These are phyloP conservation scores for Przewalskia tangutica DNA, from an alignment of 257 asterid species.

Conservation along the genomic window DNA sequence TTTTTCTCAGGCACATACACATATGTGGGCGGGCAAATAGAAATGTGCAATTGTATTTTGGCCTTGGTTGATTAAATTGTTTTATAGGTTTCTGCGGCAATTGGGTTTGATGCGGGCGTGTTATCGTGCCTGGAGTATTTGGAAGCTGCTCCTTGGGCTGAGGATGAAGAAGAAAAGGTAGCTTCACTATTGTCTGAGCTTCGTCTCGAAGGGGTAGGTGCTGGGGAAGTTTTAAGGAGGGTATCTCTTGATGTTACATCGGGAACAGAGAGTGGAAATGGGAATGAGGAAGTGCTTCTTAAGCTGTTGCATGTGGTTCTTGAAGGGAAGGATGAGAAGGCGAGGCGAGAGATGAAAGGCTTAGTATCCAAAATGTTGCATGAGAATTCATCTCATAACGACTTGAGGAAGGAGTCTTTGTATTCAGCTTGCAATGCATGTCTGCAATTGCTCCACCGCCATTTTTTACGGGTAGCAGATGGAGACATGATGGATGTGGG, in stretches of 20 bases:
- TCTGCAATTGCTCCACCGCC: conserved; percentile 40
- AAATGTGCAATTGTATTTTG: background rate
- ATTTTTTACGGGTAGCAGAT: conserved; percentile 43
- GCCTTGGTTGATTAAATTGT: background rate
- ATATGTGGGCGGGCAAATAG: background rate
- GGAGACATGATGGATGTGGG: conserved; percentile 36
- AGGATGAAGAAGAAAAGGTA: conserved; percentile 90
- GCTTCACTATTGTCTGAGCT: conserved; percentile 80
- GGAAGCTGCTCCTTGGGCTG: conserved; percentile 99
- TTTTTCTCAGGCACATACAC: background rate
- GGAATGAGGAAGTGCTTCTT: conserved; percentile 68
- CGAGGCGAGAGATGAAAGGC: conserved; percentile 84
- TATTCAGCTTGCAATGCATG: conserved; percentile 68
- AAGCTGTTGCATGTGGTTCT: conserved; percentile 78
- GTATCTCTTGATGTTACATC: conserved; percentile 60
- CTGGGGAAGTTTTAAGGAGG: conserved; percentile 79
- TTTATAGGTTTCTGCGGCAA: conserved; percentile 80
- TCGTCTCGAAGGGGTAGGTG: conserved; percentile 76
- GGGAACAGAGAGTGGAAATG: conserved; percentile 28
- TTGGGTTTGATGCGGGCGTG: conserved; percentile 92
- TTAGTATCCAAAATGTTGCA: conserved; percentile 76
- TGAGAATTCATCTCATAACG: conserved; percentile 65
- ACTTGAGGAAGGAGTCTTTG: conserved; percentile 70
- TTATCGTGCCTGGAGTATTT: conserved; percentile 80
- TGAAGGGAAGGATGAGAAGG: conserved; percentile 96